A percentile compares a stretch with the other conserved stretches of the same genome.
phyloP scores from a whole-genome alignment of 805 yeast genomes.

The Candida suzukii region DNA sequence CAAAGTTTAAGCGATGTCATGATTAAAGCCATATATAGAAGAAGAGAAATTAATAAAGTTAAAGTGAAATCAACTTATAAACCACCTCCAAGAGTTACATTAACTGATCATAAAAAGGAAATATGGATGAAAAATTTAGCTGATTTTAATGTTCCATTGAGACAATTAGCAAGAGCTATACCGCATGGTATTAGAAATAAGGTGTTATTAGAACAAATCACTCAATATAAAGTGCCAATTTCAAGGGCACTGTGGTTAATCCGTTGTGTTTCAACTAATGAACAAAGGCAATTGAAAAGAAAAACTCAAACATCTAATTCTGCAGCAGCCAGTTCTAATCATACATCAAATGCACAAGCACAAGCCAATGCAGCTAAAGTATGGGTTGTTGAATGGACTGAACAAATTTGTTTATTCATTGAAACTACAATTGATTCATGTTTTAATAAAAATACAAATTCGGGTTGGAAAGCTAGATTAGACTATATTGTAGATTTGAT shows the following conservation, averaged over 20 bases:
- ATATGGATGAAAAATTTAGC: constrained; percentile 82
- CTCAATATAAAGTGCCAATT: constrained; percentile 60
- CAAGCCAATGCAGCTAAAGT: constrained; percentile 19
- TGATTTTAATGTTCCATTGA: constrained; percentile 55
- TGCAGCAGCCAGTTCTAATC: constrained; percentile 4
- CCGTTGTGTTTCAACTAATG: constrained; percentile 79
- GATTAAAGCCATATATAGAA: constrained; percentile 38
- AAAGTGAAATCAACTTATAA: constrained; percentile 49
- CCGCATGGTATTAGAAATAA: constrained; percentile 88
- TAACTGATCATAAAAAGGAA: constrained; percentile 81
- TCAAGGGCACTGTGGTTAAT: constrained; percentile 89
- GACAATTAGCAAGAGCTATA: constrained; percentile 63
- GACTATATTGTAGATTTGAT: constrained; percentile 54
- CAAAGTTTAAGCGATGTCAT: constrained; percentile 42
- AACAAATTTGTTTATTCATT: constrained; percentile 60
- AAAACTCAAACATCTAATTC: constrained; percentile 22
- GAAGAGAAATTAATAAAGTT: constrained; percentile 39
- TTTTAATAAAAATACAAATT: constrained; percentile 10
- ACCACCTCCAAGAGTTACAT: constrained; percentile 84
- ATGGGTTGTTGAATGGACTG: constrained; percentile 89
- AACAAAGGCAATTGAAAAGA: constrained; percentile 50
- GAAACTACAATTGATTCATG: constrained; percentile 42
- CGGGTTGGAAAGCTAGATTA: constrained; percentile 41
- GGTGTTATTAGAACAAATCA: constrained; percentile 65
- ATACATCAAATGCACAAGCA: not conserved